Conservation (phyloP, 1,284 basidiomycete species). For the Tylopilus sp. region DNA sequence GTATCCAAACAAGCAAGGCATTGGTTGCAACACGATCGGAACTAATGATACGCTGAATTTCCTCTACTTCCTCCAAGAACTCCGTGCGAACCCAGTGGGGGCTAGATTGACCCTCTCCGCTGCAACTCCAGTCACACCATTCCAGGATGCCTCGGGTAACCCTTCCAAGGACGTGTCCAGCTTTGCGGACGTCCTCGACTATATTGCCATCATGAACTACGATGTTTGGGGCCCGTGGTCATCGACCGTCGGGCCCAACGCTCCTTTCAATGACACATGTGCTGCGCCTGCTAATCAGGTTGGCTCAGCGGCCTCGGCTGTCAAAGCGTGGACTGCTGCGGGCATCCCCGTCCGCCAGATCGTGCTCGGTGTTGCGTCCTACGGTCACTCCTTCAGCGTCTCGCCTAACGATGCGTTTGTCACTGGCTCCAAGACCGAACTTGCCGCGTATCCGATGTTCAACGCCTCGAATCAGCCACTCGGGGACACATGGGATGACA, state of each 20-base stretch:
- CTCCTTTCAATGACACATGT: constrained; percentile 62
- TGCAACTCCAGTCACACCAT: constrained; percentile 53
- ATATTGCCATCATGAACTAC: constrained; percentile 71
- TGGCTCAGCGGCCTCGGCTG: constrained; percentile 61
- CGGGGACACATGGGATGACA: constrained; percentile 43
- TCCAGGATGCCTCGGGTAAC: constrained; percentile 45
- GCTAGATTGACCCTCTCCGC: constrained; percentile 52
- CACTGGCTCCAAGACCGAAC: constrained; percentile 15
- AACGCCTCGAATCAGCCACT: constrained; percentile 34
- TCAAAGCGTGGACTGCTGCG: constrained; percentile 57
- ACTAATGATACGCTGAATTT: constrained; percentile 41
- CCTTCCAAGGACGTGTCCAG: constrained; percentile 52
- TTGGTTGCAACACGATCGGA: constrained; percentile 43
- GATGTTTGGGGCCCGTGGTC: constrained; percentile 62
- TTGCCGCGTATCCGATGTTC: constrained; percentile 39
- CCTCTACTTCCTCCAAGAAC: constrained; percentile 46
- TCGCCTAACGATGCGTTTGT: constrained; percentile 29
- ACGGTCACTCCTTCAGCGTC: constrained; percentile 47
- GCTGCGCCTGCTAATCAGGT: constrained; percentile 47
- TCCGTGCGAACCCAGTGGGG: constrained; percentile 42
- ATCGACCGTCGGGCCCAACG: constrained; percentile 53
- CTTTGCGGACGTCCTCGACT: constrained; percentile 46
- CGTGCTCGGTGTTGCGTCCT: constrained; percentile 62
- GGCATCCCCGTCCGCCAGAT: constrained; percentile 61
- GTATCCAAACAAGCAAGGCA: constrained; percentile 46